These are phyloP conservation scores for Elsinoe arachidis DNA, from an alignment of 2,329 filamentous ascomycete species.

Conservation along the genomic window DNA sequence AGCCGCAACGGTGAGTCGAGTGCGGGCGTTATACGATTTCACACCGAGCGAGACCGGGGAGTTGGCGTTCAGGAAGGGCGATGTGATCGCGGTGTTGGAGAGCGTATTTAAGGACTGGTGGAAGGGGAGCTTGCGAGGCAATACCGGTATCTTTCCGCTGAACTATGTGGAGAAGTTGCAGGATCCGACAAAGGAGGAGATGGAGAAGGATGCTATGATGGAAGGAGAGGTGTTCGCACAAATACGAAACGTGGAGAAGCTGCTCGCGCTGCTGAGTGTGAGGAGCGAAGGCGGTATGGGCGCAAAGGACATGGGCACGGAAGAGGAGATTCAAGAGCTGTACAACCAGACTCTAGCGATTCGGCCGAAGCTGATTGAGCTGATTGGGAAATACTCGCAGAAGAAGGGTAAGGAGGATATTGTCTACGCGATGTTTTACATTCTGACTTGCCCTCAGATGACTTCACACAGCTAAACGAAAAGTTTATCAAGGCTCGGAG, in stretches of 20 bases:
- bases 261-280: slow-evolving; percentile 84
- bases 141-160: slow-evolving; percentile 94
- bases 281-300: slow-evolving; percentile 49
- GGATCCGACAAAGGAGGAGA: slow-evolving; percentile 86
- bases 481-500: slow-evolving; percentile 98
- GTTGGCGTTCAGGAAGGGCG: slow-evolving; percentile 90
- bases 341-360: slow-evolving; percentile 95
- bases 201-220: slow-evolving; percentile 94
- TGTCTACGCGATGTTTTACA: too few relatives aligned
- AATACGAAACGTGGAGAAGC: slow-evolving; percentile 68
- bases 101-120: slow-evolving; percentile 99
- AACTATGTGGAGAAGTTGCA: slow-evolving; percentile 98
- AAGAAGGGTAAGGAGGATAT: slow-evolving; percentile 66
- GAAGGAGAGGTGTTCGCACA: slow-evolving; percentile 72
- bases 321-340: slow-evolving; percentile 84
- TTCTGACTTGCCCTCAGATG: slow-evolving; percentile 52
- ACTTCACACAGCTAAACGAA: slow-evolving; percentile 96
- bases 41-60: slow-evolving; percentile 88
- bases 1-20: slow-evolving; percentile 88
- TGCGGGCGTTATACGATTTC: slow-evolving; percentile 90
- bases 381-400: slow-evolving; percentile 98
- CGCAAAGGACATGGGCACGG: slow-evolving; percentile 61
- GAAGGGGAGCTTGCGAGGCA: slow-evolving; percentile 87
- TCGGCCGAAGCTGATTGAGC: slow-evolving; percentile 88
- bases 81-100: slow-evolving; percentile 93